These are phyloP conservation scores for Russula compacta DNA, from an alignment of 768 basidiomycete species.

Conservation along the genomic window DNA sequence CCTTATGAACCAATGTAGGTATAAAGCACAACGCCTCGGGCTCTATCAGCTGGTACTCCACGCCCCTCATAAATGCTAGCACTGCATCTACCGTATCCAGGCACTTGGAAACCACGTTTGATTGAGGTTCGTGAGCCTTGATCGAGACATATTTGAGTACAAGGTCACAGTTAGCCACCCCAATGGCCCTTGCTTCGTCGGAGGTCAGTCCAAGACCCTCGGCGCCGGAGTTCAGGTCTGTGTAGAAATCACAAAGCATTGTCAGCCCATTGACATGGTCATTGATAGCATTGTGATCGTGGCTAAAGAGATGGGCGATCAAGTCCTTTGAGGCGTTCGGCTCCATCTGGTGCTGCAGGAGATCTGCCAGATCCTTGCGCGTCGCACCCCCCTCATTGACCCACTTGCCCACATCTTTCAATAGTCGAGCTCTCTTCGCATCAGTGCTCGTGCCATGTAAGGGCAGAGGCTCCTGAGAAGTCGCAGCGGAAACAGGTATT, in stretches of 20 bases:
- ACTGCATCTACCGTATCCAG: constrained; percentile 80
- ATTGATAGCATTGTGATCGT: constrained; percentile 91
- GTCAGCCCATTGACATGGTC: constrained; percentile 78
- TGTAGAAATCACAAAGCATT: constrained; percentile 67
- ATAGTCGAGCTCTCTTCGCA: constrained; percentile 53
- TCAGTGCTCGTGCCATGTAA: constrained; percentile 51
- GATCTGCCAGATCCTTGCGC: constrained; percentile 78
- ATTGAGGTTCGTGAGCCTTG: constrained; percentile 82
- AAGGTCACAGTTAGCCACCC: constrained; percentile 84
- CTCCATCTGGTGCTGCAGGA: constrained; percentile 89
- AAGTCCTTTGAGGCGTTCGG: constrained; percentile 69
- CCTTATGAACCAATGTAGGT: constrained; percentile 86
- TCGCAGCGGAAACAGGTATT: constrained; percentile 27
- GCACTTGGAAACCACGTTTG: constrained; percentile 80
- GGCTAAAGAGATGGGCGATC: constrained; percentile 75
- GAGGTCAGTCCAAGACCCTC: constrained; percentile 39
- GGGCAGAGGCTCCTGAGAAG: constrained; percentile 23
- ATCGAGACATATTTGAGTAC: constrained; percentile 90
- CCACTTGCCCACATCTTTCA: constrained; percentile 76
- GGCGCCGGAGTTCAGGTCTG: constrained; percentile 45
- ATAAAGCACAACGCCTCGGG: constrained; percentile 82
- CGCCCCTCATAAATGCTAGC: constrained; percentile 60
- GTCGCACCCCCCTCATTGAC: constrained; percentile 78
- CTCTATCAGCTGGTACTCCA: constrained; percentile 75
- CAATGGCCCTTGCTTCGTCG: constrained; percentile 49